Evolutionary conservation across 1,284 basidiomycete species (phyloP).

Genomic region (Ustanciosporium gigantosporum): DNA sequence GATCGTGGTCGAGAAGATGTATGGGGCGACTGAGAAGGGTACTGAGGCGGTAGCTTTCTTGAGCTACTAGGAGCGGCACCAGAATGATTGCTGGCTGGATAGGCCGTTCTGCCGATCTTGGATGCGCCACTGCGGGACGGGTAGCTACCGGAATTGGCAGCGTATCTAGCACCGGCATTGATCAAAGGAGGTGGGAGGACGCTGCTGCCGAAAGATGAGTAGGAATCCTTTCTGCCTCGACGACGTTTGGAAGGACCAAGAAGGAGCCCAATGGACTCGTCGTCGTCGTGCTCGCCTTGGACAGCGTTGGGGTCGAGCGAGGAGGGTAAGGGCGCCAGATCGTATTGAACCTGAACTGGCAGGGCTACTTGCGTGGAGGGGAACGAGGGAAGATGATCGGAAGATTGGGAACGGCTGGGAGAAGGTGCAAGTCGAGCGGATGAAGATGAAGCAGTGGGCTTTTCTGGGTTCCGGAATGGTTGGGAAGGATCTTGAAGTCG

Average conservation of each 20-base stretch:
- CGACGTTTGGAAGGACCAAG: constrained; percentile 26
- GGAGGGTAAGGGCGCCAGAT: constrained; percentile 7
- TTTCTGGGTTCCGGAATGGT: neutral
- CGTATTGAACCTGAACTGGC: neutral
- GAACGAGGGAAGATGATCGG: neutral
- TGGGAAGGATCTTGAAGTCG: constrained; percentile 1
- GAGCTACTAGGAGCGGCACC: constrained; percentile 14
- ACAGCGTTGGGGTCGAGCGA: constrained; percentile 1
- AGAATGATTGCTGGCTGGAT: constrained; percentile 37
- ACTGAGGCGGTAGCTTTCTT: constrained; percentile 11
- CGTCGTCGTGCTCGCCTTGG: constrained; percentile 14
- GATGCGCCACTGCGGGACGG: constrained; percentile 6
- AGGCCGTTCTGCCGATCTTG: constrained; percentile 11
- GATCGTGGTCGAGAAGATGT: neutral
- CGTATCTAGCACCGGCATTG: neutral
- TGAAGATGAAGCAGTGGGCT: constrained; percentile 3
- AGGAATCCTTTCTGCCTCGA: constrained; percentile 26
- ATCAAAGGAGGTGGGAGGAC: constrained; percentile 25
- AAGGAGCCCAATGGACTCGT: constrained; percentile 26
- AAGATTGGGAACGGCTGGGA: too few species aligned
- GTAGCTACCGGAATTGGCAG: constrained; percentile 9
- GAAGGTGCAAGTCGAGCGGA: neutral
- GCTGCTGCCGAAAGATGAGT: constrained; percentile 41
- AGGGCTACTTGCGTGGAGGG: neutral
- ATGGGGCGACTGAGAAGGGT: neutral